phyloP scores from a whole-genome alignment of 352 stramenopile species.

The Plasmopara muralis region DNA sequence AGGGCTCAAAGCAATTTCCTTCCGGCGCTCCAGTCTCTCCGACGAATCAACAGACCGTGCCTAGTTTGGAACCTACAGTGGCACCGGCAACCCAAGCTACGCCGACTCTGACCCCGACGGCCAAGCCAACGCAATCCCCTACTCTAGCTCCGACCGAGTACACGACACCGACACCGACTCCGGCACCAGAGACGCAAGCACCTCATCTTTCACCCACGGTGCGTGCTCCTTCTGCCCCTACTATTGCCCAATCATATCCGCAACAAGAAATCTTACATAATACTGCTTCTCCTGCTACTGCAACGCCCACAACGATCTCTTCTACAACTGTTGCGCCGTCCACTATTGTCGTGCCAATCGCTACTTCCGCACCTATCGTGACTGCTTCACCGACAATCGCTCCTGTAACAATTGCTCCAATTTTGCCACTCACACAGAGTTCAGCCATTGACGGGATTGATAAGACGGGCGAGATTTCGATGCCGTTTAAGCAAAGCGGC shows the following conservation, averaged over 20 bases:
- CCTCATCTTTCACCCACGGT: constrained; percentile 18
- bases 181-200: constrained; percentile 19
- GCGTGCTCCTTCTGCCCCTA: constrained; percentile 21
- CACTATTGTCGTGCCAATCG: constrained; percentile 10
- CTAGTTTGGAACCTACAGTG: constrained; percentile 3
- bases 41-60: constrained; percentile 9
- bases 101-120: constrained; percentile 1
- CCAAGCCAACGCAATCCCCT: background rate
- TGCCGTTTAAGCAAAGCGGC: constrained; percentile 3
- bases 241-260: constrained; percentile 10
- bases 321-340: constrained; percentile 10
- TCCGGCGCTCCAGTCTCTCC: constrained; percentile 7
- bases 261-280: constrained; percentile 24
- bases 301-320: constrained; percentile 9
- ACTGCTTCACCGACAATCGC: constrained; percentile 9
- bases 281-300: constrained; percentile 15
- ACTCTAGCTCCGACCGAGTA: constrained; percentile 13
- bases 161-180: constrained; percentile 8
- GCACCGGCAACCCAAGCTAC: background rate
- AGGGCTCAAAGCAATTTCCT: constrained; percentile 42
- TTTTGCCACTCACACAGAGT: constrained; percentile 8
- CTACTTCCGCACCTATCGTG: constrained; percentile 11
- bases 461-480: background rate
- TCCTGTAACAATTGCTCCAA: constrained; percentile 11
- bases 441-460: background rate